Evolutionary conservation across 1,139 yeast genomes (phyloP), one percentile per base, ranked within the genome.

Genomic region (Meyerozyma guilliermondii): DNA sequence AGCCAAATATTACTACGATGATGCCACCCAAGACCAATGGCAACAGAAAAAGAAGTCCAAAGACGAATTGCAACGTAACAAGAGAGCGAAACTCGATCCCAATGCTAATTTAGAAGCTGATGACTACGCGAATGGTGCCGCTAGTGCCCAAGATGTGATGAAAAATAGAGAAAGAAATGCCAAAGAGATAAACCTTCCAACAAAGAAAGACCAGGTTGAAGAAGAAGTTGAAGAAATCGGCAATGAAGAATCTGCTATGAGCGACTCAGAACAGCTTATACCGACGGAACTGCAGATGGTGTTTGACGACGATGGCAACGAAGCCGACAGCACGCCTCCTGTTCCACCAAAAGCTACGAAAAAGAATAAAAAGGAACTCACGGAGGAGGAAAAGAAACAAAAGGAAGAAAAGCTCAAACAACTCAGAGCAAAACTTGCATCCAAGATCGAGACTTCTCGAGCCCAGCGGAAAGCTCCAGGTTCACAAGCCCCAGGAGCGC

Each of bases 401-500:
- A 76, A 66, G 46, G 70, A 77, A 49, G 78, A 76, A 52, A 81
- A 82, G 42, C 68, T 87, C 44, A 75, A 75, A 7, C 83, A 78
- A 49, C 73, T 92, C 47, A 77, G 88, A 53, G 81, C 79, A 24
- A 81, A 84, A 60, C 74, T 92, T 41, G 83, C 92, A 28, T 76
- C 76, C 17, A 87, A 82, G 60, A 91, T 92, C 50, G 78, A 71
- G 46, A 71, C 65, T 24, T 60, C 92, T 64, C 80, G 82, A 52
- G 92, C 84, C 46, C 86, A 80, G 62, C 80, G 99, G 57, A 91
- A 85, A 56, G 98, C 98, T 0, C 94, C 94, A 1, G 98, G 98
- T 1, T 69, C 92, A 0, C 83, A 80, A 38, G 81, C 74, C 13
- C 72, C 76, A 4, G 96, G 95, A 23, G 94, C 96, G 0, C 92